Base-by-base conservation (phyloP, 345 rosid species). In the Xanthoceras sorbifolium region DNA sequence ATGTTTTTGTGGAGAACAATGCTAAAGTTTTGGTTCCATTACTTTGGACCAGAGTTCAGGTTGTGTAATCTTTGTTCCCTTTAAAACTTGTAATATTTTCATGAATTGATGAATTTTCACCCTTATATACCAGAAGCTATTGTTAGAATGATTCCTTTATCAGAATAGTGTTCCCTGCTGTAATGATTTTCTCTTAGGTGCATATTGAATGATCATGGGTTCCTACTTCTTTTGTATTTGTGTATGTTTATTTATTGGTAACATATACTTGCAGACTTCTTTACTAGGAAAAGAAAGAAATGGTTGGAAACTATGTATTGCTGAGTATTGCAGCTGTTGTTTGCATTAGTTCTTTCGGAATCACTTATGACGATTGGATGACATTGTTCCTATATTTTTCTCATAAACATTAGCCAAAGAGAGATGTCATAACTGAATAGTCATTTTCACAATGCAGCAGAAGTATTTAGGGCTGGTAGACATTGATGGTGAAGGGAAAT, bases 31-130 rank as follows among this genome's bases (percentile, higher is more conserved):
- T 93, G 88, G 97, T 96, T 79, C 99, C 97, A 28, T 85, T 96
- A 70, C 93, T 90, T 70, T 96, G 99, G 99, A 89, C 89, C 72
- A 92, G 99, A 85, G 92, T 96, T 89, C 99, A 96, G 97, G 99
- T 93, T 77, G 40, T 79, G 72, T 62, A 55, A 62, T 74, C 64
- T 77, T 70, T 64, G n/a, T 55, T 68, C 62, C 50, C 62, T 61
- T 68, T n/a, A 25, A 63, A 38, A 25, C 23, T 52, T 42, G 5
- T 74, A 15, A 46, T 68, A 15, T 77, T 75, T 78, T 50, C 60
- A 64, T 74, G 32, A 62, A 57, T 52, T 69, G 65, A 57, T 67
- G 32, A 20, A 1, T 62, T 64, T 64, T 74, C 48, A 36, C 42
- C 23, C 31, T 52, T 40, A 18, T 64, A 18, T 60, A 40, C 28